Conservation (phyloP, 352 stramenopile species). For the Hyaloperonospora arabidopsidis region DNA sequence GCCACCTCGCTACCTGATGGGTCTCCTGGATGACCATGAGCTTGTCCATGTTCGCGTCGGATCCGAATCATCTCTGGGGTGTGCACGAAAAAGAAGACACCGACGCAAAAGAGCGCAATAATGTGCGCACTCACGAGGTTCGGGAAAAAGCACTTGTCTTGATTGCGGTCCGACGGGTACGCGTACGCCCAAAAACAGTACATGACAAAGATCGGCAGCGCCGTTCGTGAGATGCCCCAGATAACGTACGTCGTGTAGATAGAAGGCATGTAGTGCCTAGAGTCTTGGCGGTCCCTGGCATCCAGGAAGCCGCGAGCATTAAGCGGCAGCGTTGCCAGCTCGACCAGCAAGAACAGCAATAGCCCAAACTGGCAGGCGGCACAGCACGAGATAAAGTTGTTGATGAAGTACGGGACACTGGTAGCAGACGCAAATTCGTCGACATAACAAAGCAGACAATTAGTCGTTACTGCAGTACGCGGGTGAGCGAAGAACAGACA, state of each 20-base stretch:
- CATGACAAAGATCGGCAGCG: constrained; percentile 69
- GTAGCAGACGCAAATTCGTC: neutral
- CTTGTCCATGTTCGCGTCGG: constrained; percentile 20
- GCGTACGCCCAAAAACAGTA: constrained; percentile 66
- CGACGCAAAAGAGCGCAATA: constrained; percentile 74
- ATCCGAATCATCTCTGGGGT: constrained; percentile 57
- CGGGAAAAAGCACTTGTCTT: constrained; percentile 71
- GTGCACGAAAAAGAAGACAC: constrained; percentile 77
- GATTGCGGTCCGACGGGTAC: constrained; percentile 62
- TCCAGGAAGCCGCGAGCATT: constrained; percentile 75
- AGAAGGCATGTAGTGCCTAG: constrained; percentile 54
- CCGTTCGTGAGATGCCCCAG: constrained; percentile 64
- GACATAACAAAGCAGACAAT: neutral
- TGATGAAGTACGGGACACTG: constrained; percentile 77
- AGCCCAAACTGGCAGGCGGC: constrained; percentile 66
- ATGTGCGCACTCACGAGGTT: constrained; percentile 69
- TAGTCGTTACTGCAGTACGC: too few species aligned
- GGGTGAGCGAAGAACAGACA: too few species aligned
- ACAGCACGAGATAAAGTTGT: constrained; percentile 82
- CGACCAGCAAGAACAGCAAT: constrained; percentile 71
- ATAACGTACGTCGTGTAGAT: constrained; percentile 73
- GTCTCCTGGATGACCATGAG: constrained; percentile 11
- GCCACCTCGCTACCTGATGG: constrained; percentile 10
- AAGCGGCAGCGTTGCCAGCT: constrained; percentile 68
- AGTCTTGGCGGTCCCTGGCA: constrained; percentile 48